Evolutionary conservation across 2,329 filamentous ascomycete genomes (phyloP).

Genomic region (Penicillium sp.): DNA sequence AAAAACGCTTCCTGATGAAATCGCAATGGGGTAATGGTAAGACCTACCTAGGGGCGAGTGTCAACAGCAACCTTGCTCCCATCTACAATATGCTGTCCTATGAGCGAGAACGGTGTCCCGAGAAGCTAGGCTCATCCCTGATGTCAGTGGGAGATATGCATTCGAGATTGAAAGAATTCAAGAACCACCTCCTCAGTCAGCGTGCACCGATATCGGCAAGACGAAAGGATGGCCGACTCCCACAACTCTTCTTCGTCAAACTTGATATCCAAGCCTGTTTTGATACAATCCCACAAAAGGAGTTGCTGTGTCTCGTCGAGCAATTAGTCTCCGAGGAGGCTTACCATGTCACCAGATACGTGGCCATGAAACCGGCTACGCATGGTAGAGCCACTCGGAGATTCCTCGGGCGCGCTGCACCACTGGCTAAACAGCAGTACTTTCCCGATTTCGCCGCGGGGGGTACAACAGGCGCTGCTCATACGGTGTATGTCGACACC

Average conservation of each 20-base stretch:
- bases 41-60: slow-evolving; percentile 60
- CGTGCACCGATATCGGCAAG: background rate
- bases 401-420: slow-evolving; percentile 59
- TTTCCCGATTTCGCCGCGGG: slow-evolving; percentile 53
- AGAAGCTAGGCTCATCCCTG: slow-evolving; percentile 74
- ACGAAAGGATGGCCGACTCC: slow-evolving; percentile 8
- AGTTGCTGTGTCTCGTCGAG: slow-evolving; percentile 69
- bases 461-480: slow-evolving; percentile 53
- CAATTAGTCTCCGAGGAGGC: slow-evolving; percentile 58
- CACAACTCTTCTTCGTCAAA: slow-evolving; percentile 83
- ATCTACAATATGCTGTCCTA: slow-evolving; percentile 76
- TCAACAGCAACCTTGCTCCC: slow-evolving; percentile 72
- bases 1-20: slow-evolving; percentile 61
- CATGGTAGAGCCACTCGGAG: slow-evolving; percentile 40
- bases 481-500: slow-evolving; percentile 78
- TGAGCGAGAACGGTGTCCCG: slow-evolving; percentile 66
- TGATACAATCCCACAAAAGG: slow-evolving; percentile 87
- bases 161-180: slow-evolving; percentile 71
- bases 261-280: slow-evolving; percentile 91
- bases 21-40: slow-evolving; percentile 55
- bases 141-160: slow-evolving; percentile 84
- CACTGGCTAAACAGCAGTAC: slow-evolving; percentile 46
- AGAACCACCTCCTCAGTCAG: slow-evolving; percentile 39
- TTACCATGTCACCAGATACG: slow-evolving; percentile 76
- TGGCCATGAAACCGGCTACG: slow-evolving; percentile 63